A percentile compares a stretch with the other conserved stretches of the same genome.
These are phyloP conservation scores for Ophiostoma novo-ulmi DNA, from an alignment of 2,329 filamentous ascomycete genomes.

Conservation along the genomic window DNA sequence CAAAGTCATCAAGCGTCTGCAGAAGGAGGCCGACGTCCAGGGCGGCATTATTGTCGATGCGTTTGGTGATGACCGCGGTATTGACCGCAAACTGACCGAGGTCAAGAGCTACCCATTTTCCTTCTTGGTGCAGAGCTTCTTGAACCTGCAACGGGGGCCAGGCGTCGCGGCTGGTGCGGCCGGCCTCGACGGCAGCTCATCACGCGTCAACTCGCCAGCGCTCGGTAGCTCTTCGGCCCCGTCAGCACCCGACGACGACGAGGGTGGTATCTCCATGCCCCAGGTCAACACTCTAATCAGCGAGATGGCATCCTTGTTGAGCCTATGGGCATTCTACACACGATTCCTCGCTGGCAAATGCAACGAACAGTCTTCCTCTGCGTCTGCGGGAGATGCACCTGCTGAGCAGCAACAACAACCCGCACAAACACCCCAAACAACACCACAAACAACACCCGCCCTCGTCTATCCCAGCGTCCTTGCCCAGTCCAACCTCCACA, in stretches of 20 bases:
- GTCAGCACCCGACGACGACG: conserved; percentile 63
- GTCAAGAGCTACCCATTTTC: conserved; percentile 98
- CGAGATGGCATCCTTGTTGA: conserved; percentile 87
- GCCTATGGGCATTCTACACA: conserved; percentile 86
- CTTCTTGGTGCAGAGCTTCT: conserved; percentile 90
- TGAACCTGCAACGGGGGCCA: conserved; percentile 35
- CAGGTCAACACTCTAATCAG: conserved; percentile 83
- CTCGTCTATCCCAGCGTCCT: conserved; percentile 69
- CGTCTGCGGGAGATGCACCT: background rate
- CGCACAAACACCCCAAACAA: background rate
- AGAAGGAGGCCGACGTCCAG: conserved; percentile 92
- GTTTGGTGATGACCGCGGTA: conserved; percentile 82
- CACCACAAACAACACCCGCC: background rate
- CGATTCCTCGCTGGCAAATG: conserved; percentile 85
- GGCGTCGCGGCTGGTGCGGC: background rate
- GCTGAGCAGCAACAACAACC: background rate
- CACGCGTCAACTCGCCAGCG: conserved; percentile 72
- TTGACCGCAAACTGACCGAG: conserved; percentile 84
- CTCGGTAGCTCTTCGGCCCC: conserved; percentile 41
- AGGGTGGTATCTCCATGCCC: conserved; percentile 94
- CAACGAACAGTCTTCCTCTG: conserved; percentile 40
- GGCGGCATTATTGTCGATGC: conserved; percentile 93
- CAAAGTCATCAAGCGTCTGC: conserved; percentile 84
- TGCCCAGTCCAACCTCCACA: conserved; percentile 69
- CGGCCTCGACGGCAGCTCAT: conserved; percentile 47